Conservation (phyloP, 2,329 filamentous ascomycete species). For the Curvularia sp. region DNA sequence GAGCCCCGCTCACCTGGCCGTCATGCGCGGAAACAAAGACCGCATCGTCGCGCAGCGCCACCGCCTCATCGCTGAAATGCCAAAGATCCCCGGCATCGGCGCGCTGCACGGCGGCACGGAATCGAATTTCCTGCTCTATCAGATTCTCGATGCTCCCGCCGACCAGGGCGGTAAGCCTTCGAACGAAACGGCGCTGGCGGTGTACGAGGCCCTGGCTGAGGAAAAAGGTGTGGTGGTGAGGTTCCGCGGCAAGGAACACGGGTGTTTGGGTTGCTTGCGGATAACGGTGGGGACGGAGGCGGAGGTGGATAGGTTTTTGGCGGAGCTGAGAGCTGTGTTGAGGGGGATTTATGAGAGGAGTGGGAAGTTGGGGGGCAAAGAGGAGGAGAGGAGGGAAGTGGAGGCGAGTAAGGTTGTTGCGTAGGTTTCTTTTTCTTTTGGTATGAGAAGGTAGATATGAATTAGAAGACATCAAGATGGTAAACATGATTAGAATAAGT, state of each 20-base stretch:
- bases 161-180: conserved; percentile 71
- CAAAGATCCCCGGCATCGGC: conserved; percentile 78
- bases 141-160: conserved; percentile 73
- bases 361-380: conserved; percentile 39
- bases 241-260: conserved; percentile 90
- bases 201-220: conserved; percentile 87
- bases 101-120: conserved; percentile 78
- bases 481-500: neutral
- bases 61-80: conserved; percentile 75
- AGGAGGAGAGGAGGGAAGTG: conserved; percentile 57
- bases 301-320: conserved; percentile 81
- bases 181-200: conserved; percentile 76
- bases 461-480: neutral
- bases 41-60: conserved; percentile 77
- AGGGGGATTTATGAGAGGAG: conserved; percentile 54
- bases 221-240: conserved; percentile 87
- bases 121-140: conserved; percentile 89
- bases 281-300: conserved; percentile 91
- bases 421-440: conserved; percentile 25
- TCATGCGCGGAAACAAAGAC: conserved; percentile 75
- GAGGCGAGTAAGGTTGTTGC: conserved; percentile 60
- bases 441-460: neutral
- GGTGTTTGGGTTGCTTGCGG: conserved; percentile 85
- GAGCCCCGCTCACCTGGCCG: conserved; percentile 67
- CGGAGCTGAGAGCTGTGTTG: conserved; percentile 66